Base-by-base conservation (phyloP, 768 basidiomycete genomes). In the Boletus insuetus region DNA sequence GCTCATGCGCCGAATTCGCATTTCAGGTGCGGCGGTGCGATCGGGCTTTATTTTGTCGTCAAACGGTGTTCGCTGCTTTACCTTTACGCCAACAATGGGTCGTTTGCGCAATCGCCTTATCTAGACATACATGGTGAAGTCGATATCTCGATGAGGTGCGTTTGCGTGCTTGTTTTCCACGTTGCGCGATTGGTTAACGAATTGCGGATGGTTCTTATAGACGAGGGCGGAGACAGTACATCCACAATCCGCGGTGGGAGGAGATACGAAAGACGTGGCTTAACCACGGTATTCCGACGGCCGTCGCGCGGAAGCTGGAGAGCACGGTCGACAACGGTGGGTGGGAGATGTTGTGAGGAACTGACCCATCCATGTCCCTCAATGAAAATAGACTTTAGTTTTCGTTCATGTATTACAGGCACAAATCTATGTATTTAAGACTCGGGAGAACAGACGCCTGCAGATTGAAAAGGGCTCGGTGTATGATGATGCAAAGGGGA, bases 51-150 rank as follows among this genome's bases (percentile, higher is more conserved):
- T 71, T 95, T 95, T 72, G 81, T 94, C 41, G 86, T 98, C 60
- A 95, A 95, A 69, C 85, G 93, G 19, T 97, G 94, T 72, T 83
- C 87, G n/a, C 66, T 98, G 54, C 69, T 98, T 14, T 98, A 91
- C 69, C 79, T 98, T 17, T 94, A 93, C 65, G 87, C 87, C 31
- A 86, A 84, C 58, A 92, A 87, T 47, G 97, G 96, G n/a, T 84
- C 91, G 4, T 98, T 95, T 71, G 79, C 82, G 1, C 82, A 84
- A 14, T 89, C 95, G 31, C 94, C 96, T 0, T 98, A 97, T 64
- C 80, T 98, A 39, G 97, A 99, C 63, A 82, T 83, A 1, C 97
- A 98, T 57, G 97, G 96, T 1, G 97, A 98, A 64, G 82, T 93
- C 3, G 96, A 98, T 69, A 77, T 91, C 13, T 89, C 88, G 3